Base-by-base conservation (phyloP, 352 stramenopile species). In the Lagenidium sp. region DNA sequence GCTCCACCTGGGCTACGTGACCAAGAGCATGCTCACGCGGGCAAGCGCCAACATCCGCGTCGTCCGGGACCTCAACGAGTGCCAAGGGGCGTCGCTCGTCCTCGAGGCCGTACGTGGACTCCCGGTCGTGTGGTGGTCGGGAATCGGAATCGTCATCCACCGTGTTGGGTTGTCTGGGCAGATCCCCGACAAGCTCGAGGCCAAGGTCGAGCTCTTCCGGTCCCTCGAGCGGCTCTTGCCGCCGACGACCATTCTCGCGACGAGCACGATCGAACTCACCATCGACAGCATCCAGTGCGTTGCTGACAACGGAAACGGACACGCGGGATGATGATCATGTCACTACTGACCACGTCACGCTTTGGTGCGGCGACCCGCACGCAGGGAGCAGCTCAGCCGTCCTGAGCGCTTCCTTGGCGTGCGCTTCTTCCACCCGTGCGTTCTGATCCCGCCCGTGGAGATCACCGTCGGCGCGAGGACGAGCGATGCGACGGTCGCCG, bases 1-100 rank as follows among this genome's bases (percentile, higher is more conserved):
- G 54, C 54, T 82, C 44, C 70, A 82, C 43, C 60, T 88, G 16
- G 75, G 75, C 21, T 88, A 85, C 63, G 72, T 85, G 21, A 82
- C 72, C 53, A 81, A 85, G 60, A 72, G 62, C 48, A 83, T 88
- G 69, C 49, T 84, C 39, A 82, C 68, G 10, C 60, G 71, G 20
- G 72, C 69, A 0, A 81, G 69, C 47, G 38, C 51, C 18, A 68
- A 74, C 55, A 62, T 85, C 44, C 58, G 53, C 18, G 43, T 77
- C 8, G 72, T 76, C 23, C 42, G 31, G 13, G 58, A 75, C n/a
- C 32, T 88, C 10, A 41, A 56, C 10, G 48, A 79, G n/a, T 80
- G 72, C 32, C 62, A 64, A 8, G 50, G 65, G 36, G 69, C 60
- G 30, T 44, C 41, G 5, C 36, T 85, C n/a, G 57, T 88, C 19